Percentiles rank a stretch among this genome's conserved stretches.
Evolutionary conservation across 2,329 filamentous ascomycete species (phyloP).

Genomic region (Corinectria fuckeliana): DNA sequence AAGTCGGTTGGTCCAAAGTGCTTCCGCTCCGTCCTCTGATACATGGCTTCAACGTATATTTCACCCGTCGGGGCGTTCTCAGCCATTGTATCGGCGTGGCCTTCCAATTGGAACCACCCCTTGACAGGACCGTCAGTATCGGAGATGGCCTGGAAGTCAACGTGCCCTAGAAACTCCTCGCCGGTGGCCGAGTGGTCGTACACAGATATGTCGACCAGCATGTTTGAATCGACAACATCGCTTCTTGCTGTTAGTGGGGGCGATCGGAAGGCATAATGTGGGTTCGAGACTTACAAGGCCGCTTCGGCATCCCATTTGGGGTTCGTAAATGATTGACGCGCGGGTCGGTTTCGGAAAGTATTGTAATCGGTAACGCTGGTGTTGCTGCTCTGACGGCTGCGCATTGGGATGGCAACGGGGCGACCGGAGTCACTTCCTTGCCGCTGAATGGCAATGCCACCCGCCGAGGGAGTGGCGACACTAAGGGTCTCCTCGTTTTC

Average conservation of each 20-base stretch:
- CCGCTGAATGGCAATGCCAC: slow-evolving; percentile 68
- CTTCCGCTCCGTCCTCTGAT: slow-evolving; percentile 86
- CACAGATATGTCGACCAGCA: slow-evolving; percentile 89
- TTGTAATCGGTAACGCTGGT: slow-evolving; percentile 78
- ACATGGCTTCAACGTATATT: slow-evolving; percentile 84
- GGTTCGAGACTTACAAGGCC: slow-evolving; percentile 77
- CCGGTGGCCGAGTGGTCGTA: slow-evolving; percentile 83
- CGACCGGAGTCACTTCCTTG: slow-evolving; percentile 82
- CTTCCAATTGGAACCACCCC: slow-evolving; percentile 84
- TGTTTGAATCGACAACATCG: slow-evolving; percentile 91
- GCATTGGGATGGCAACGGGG: slow-evolving; percentile 94
- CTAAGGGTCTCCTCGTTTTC: slow-evolving; percentile 64
- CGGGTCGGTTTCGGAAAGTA: slow-evolving; percentile 65
- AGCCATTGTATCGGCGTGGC: slow-evolving; percentile 72
- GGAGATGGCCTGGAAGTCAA: slow-evolving; percentile 74
- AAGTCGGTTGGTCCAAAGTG: slow-evolving; percentile 96
- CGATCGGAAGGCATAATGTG: not conserved
- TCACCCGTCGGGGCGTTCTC: slow-evolving; percentile 85
- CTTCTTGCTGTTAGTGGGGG: slow-evolving; percentile 53
- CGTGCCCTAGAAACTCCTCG: slow-evolving; percentile 91
- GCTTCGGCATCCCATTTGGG: slow-evolving; percentile 97
- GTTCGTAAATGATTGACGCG: slow-evolving; percentile 69
- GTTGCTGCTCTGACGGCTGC: slow-evolving; percentile 94
- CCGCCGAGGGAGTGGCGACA: slow-evolving; percentile 53
- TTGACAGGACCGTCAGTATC: slow-evolving; percentile 75